phyloP scores from a whole-genome alignment of 139 green algal species.

The Monoraphidium neglectum region DNA sequence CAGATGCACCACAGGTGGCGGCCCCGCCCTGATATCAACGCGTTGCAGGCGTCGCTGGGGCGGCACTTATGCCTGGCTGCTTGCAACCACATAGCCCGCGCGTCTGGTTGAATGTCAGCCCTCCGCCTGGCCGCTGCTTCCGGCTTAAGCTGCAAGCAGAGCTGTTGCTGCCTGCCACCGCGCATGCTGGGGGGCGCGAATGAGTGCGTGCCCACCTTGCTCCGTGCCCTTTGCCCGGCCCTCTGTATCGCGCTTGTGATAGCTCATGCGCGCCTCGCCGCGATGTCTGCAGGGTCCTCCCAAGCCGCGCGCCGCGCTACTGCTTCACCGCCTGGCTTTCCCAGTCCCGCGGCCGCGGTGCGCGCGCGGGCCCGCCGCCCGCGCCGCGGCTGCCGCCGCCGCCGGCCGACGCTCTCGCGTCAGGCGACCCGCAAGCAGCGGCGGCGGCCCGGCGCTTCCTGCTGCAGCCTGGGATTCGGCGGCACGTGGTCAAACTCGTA shows the following conservation, averaged over 20 bases:
- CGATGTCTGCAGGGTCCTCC: conserved; percentile 41
- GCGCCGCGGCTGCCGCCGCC: background rate
- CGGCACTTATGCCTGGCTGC: background rate
- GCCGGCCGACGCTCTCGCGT: too few relatives aligned
- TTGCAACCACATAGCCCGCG: background rate
- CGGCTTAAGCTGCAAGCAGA: too few relatives aligned
- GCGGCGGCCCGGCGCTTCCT: conserved; percentile 34
- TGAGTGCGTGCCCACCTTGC: background rate
- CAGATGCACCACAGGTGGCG: conserved; percentile 67
- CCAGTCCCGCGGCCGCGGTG: conserved; percentile 17
- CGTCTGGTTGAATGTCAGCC: background rate
- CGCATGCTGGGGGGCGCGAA: too few relatives aligned
- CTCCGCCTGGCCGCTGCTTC: too few relatives aligned
- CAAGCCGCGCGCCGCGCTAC: conserved; percentile 36
- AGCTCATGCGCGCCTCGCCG: background rate
- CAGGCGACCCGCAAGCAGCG: background rate
- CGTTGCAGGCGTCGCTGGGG: too few relatives aligned
- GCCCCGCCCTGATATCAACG: background rate
- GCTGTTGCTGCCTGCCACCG: too few relatives aligned
- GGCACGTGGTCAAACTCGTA: conserved; percentile 54
- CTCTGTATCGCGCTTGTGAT: background rate
- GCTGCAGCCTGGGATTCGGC: conserved; percentile 42
- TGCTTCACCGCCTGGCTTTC: conserved; percentile 84
- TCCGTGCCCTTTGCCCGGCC: too few relatives aligned
- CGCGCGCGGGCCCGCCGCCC: background rate